Evolutionary conservation across 169 alveolate genomes (phyloP).

Genomic region (Plasmodium ovale): DNA sequence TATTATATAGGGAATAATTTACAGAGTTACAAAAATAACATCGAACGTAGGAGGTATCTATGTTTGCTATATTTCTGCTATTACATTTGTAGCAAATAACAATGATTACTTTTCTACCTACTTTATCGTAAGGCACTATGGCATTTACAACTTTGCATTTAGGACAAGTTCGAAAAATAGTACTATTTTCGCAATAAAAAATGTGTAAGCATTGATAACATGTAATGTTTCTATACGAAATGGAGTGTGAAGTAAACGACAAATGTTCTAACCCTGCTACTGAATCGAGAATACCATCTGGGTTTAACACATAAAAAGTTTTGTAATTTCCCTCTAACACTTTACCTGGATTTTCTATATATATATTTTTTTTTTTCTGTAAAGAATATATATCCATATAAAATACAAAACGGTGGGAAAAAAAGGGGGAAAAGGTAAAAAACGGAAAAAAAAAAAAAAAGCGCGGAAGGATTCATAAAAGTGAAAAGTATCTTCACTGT

Average conservation of each 20-base stretch:
- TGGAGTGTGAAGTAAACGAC: background rate
- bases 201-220: slow-evolving; percentile 27
- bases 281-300: slow-evolving; percentile 62
- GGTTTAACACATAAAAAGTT: slow-evolving; percentile 47
- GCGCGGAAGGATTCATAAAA: background rate
- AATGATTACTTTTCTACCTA: slow-evolving; percentile 41
- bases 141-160: slow-evolving; percentile 46
- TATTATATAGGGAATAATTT: slow-evolving; percentile 9
- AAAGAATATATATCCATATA: slow-evolving; percentile 22
- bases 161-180: slow-evolving; percentile 22
- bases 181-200: slow-evolving; percentile 48
- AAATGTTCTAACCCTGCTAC: slow-evolving; percentile 58
- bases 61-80: slow-evolving; percentile 24
- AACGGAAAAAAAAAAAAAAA: background rate
- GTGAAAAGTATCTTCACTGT: background rate
- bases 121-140: slow-evolving; percentile 31
- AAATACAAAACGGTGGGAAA: background rate
- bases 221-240: background rate
- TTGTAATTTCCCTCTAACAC: slow-evolving; percentile 9
- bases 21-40: slow-evolving; percentile 30
- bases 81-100: slow-evolving; percentile 38
- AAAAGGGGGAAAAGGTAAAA: background rate
- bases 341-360: slow-evolving; percentile 6
- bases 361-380: slow-evolving; percentile 12
- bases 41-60: slow-evolving; percentile 21